Conservation (phyloP, 1,284 basidiomycete species). For the Trichosporon coremiiforme region DNA sequence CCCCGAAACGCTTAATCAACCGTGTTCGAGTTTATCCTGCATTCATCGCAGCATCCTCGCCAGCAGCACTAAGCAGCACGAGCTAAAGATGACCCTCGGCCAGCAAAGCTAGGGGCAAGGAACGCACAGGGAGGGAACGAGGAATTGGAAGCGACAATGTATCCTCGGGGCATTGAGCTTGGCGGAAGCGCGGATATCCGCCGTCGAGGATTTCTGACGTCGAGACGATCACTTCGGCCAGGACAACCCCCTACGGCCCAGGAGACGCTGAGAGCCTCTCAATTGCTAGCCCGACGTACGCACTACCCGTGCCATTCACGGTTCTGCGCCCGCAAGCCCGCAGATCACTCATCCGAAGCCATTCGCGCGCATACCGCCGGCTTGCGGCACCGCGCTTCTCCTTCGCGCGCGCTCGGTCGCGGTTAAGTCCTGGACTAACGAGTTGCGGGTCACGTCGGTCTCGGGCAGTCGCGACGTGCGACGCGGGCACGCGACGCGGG, state of each 20-base stretch:
- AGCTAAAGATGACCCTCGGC: too few species aligned
- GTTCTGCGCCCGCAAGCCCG: neutral
- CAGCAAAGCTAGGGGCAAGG: too few species aligned
- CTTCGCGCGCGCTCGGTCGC: neutral
- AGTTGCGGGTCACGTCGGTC: neutral
- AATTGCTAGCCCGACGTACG: neutral
- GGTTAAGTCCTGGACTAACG: too few species aligned
- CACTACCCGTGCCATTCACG: neutral
- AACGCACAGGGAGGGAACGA: neutral
- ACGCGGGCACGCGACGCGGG: neutral
- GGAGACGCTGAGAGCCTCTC: neutral
- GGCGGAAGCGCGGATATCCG: neutral
- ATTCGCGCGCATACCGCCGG: neutral
- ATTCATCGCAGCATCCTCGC: neutral
- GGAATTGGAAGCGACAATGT: neutral
- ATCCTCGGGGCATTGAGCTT: neutral
- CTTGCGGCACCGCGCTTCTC: neutral
- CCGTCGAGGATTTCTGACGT: neutral
- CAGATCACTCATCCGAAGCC: conserved; percentile 3
- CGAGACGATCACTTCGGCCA: neutral
- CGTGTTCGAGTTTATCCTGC: neutral
- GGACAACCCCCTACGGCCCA: too few species aligned
- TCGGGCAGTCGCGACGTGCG: neutral
- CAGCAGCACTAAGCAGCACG: too few species aligned
- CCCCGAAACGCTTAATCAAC: neutral